These are phyloP conservation scores for Populus euphratica DNA, from an alignment of 345 rosid genomes.

Conservation along the genomic window DNA sequence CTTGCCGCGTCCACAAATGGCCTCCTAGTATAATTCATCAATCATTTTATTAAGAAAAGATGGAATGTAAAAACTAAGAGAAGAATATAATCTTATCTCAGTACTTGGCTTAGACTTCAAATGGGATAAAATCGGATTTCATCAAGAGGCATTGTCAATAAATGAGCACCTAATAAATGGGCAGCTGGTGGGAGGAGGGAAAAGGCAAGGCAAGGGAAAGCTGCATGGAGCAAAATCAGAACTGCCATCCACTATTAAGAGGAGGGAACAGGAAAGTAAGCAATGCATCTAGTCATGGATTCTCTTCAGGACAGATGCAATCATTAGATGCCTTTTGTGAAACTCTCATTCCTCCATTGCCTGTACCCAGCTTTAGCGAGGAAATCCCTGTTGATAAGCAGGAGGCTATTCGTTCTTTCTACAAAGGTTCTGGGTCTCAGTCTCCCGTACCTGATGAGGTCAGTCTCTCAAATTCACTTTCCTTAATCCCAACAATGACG, in stretches of 20 bases:
- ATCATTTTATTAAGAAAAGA: too few relatives aligned
- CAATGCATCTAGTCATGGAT: slow-evolving; percentile 50
- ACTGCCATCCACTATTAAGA: slow-evolving; percentile 52
- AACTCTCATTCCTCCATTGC: slow-evolving; percentile 59
- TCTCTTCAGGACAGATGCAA: slow-evolving; percentile 59
- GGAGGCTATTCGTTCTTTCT: slow-evolving; percentile 37
- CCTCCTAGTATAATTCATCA: too few relatives aligned
- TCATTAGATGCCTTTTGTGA: slow-evolving; percentile 56
- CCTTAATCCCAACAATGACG: too few relatives aligned
- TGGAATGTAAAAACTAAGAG: too few relatives aligned
- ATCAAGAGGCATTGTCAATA: too few relatives aligned
- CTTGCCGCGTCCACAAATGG: too few relatives aligned
- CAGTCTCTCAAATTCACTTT: neutral
- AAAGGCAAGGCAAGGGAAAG: too few relatives aligned
- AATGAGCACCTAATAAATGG: too few relatives aligned
- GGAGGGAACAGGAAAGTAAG: slow-evolving; percentile 34
- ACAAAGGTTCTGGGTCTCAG: slow-evolving; percentile 51
- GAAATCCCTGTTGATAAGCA: slow-evolving; percentile 19
- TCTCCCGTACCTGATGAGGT: slow-evolving; percentile 68
- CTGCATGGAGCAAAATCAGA: slow-evolving; percentile 15
- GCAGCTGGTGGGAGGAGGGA: neutral
- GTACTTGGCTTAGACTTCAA: too few relatives aligned
- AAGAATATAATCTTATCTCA: too few relatives aligned
- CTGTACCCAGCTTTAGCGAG: slow-evolving; percentile 13
- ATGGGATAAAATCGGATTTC: too few relatives aligned